Percentiles rank a stretch among this genome's conserved stretches.
Evolutionary conservation across 768 basidiomycete genomes (phyloP).

Genomic region (Kwoniella bestiolae): DNA sequence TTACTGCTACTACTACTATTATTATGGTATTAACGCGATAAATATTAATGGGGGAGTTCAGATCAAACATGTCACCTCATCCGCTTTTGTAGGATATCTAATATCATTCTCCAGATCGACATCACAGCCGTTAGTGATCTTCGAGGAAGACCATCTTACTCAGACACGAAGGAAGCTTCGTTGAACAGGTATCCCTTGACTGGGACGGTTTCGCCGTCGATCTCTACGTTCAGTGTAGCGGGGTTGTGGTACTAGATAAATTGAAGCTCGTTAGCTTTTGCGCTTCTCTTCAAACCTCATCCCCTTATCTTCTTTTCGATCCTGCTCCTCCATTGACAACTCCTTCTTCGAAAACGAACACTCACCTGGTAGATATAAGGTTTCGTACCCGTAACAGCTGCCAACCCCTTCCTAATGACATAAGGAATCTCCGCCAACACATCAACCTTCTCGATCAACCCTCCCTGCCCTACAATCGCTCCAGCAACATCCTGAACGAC

Average conservation of each 20-base stretch:
- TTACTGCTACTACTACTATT: not conserved
- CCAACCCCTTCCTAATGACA: conserved; percentile 87
- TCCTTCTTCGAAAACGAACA: not conserved
- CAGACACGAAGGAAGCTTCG: conserved; percentile 88
- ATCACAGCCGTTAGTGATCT: too few relatives aligned
- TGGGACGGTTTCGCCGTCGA: conserved; percentile 57
- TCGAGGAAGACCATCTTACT: not conserved
- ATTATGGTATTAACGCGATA: not conserved
- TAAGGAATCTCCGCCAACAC: conserved; percentile 93
- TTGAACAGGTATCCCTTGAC: conserved; percentile 78
- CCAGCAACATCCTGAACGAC: conserved; percentile 67
- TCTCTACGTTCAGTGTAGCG: conserved; percentile 62
- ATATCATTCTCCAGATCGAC: too few relatives aligned
- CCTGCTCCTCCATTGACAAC: not conserved
- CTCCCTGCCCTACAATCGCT: conserved; percentile 60
- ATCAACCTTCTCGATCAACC: conserved; percentile 67
- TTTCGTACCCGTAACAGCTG: conserved; percentile 89
- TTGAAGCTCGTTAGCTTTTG: too few relatives aligned
- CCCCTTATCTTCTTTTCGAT: not conserved
- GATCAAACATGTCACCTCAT: not conserved
- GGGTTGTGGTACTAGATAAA: conserved; percentile 65
- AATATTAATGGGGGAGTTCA: not conserved
- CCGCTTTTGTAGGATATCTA: not conserved
- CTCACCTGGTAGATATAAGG: conserved; percentile 91
- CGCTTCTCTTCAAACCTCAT: too few relatives aligned